Evolutionary conservation across 2,329 filamentous ascomycete species (phyloP).

Genomic region (Arthroderma uncinatum): DNA sequence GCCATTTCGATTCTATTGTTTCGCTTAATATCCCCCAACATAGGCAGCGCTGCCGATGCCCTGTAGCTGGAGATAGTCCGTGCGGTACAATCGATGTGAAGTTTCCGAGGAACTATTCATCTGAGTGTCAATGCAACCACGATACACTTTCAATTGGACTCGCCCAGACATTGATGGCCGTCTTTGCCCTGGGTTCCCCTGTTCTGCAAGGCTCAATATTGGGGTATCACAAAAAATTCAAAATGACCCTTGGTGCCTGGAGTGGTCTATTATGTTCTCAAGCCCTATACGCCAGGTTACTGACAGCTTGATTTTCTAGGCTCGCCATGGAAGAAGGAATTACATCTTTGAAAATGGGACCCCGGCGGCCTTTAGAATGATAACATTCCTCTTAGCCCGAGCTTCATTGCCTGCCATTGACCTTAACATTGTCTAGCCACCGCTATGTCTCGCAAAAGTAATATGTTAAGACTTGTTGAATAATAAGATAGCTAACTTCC

Average conservation of each 20-base stretch:
- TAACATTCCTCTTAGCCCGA: no score
- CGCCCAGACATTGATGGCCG: not conserved
- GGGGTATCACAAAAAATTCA: not conserved
- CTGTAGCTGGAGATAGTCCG: not conserved
- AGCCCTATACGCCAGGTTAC: not conserved
- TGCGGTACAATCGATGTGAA: not conserved
- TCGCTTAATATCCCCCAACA: conserved; percentile 1
- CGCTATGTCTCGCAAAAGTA: no score
- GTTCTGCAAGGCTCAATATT: not conserved
- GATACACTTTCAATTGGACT: not conserved
- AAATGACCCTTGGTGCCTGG: not conserved
- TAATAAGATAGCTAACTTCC: no score
- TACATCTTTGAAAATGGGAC: not conserved
- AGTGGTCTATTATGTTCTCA: not conserved
- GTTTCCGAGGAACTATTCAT: no score
- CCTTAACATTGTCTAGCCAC: no score
- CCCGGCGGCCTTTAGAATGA: not conserved
- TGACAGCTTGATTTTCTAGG: not conserved
- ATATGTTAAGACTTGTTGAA: not conserved
- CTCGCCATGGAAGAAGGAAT: not conserved
- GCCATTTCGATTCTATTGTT: not conserved
- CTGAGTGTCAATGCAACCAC: not conserved
- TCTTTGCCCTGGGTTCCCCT: not conserved
- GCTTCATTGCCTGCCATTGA: no score
- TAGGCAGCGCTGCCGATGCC: not conserved